These are phyloP conservation scores for Larix kaempferi DNA, from an alignment of 75 land plant species.

Conservation along the genomic window DNA sequence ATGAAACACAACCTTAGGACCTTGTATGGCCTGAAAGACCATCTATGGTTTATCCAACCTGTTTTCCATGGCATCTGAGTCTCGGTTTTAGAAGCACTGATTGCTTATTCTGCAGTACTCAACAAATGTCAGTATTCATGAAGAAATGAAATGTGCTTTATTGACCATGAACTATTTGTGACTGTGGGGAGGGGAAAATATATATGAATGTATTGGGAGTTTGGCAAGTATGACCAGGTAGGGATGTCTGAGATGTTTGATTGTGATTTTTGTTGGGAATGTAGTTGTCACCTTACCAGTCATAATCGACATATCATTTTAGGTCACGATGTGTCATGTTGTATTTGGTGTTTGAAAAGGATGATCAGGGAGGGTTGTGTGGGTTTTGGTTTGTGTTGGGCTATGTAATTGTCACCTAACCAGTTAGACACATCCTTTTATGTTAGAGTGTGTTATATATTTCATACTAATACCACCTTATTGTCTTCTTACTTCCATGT, in stretches of 20 bases:
- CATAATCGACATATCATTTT: background rate
- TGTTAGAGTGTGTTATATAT: too few relatives aligned
- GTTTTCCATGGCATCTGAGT: background rate
- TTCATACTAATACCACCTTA: background rate
- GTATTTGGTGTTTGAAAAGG: background rate
- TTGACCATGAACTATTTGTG: background rate
- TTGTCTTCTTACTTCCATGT: slow-evolving; percentile 3
- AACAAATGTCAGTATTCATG: background rate
- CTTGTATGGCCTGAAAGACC: background rate
- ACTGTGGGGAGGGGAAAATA: background rate
- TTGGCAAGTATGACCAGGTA: background rate
- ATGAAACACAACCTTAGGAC: slow-evolving; percentile 8
- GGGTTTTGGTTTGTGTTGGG: too few relatives aligned
- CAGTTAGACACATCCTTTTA: too few relatives aligned
- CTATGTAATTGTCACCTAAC: too few relatives aligned
- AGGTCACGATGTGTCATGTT: background rate
- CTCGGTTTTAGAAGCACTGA: background rate
- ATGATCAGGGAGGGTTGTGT: too few relatives aligned
- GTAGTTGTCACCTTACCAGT: background rate
- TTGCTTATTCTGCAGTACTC: background rate
- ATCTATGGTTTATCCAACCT: slow-evolving; percentile 7
- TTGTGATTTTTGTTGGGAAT: background rate
- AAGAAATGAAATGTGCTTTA: background rate
- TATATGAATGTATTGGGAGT: background rate
- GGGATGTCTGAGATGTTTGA: background rate